Percentiles rank a stretch among this genome's conserved stretches.
Evolutionary conservation across 2,329 filamentous ascomycete genomes (phyloP).

Genomic region (Colletotrichum godetiae): DNA sequence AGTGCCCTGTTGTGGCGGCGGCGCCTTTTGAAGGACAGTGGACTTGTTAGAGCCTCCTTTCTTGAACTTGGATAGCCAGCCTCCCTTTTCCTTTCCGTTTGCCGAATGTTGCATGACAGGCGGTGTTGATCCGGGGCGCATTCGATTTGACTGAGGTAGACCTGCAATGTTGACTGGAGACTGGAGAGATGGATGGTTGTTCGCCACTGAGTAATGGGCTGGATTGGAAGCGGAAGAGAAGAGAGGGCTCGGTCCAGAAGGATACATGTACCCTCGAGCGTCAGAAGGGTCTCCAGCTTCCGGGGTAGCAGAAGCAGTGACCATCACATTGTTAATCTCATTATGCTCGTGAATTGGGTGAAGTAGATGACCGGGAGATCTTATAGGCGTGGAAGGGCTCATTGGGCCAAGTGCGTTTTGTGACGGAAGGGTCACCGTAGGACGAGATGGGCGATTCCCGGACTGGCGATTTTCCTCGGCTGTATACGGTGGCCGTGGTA

Average conservation of each 20-base stretch:
- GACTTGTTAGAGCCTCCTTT: slow-evolving; percentile 24
- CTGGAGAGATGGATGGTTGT: not conserved
- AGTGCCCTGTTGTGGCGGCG: not conserved
- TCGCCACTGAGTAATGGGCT: not conserved
- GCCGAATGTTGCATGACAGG: slow-evolving; percentile 2
- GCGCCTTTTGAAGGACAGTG: slow-evolving; percentile 25
- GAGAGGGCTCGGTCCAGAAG: not conserved
- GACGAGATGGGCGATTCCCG: slow-evolving; percentile 16
- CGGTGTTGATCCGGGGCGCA: slow-evolving; percentile 9
- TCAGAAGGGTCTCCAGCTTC: not conserved
- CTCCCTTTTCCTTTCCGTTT: slow-evolving; percentile 31
- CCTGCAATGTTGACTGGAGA: not conserved
- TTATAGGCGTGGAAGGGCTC: slow-evolving; percentile 14
- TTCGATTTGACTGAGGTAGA: not conserved
- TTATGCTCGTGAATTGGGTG: slow-evolving; percentile 35
- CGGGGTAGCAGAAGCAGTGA: not conserved
- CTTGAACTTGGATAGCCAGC: slow-evolving; percentile 36
- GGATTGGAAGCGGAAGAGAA: slow-evolving; percentile 2
- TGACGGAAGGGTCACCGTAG: not conserved
- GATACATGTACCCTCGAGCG: not conserved
- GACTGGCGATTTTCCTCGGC: not conserved
- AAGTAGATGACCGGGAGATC: slow-evolving; percentile 30
- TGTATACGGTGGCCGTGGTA: not conserved
- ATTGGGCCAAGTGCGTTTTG: not conserved
- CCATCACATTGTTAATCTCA: not conserved